phyloP scores from a whole-genome alignment of 345 rosid genomes.

The Lenwebbia sp. region DNA sequence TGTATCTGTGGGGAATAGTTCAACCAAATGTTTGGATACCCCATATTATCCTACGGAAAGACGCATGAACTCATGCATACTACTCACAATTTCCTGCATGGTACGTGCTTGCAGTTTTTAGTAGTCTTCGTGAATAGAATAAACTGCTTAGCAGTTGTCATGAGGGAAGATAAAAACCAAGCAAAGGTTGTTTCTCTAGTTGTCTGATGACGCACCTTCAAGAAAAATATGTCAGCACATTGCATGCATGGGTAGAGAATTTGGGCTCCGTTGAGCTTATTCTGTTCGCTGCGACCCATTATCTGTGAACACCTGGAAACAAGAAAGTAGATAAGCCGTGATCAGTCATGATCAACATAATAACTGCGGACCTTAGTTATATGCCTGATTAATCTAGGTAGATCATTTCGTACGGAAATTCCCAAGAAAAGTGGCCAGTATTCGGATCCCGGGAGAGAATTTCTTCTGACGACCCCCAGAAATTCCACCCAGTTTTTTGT shows the following conservation, averaged over 20 bases:
- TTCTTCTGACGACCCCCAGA: constrained; percentile 84
- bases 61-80: not conserved
- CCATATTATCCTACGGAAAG: not conserved
- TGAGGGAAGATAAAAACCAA: not conserved
- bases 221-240: constrained; percentile 83
- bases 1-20: not conserved
- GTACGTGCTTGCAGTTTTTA: not conserved
- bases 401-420: constrained; percentile 60
- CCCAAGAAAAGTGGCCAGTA: no score
- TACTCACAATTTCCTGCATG: not conserved
- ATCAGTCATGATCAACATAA: not conserved
- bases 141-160: not conserved
- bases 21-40: not conserved
- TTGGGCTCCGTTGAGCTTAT: constrained; percentile 71
- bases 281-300: constrained; percentile 81
- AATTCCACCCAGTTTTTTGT: constrained; percentile 89
- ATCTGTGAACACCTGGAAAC: constrained; percentile 60
- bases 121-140: not conserved
- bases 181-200: not conserved
- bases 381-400: constrained; percentile 63
- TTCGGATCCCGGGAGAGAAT: constrained; percentile 50
- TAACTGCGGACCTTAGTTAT: not conserved
- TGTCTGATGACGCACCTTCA: constrained; percentile 33
- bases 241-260: constrained; percentile 95
- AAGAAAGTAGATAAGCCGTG: not conserved